Evolutionary conservation across 352 stramenopile genomes (phyloP), one percentile per base, ranked within the genome.

Genomic region (Pythium scleroteichum): DNA sequence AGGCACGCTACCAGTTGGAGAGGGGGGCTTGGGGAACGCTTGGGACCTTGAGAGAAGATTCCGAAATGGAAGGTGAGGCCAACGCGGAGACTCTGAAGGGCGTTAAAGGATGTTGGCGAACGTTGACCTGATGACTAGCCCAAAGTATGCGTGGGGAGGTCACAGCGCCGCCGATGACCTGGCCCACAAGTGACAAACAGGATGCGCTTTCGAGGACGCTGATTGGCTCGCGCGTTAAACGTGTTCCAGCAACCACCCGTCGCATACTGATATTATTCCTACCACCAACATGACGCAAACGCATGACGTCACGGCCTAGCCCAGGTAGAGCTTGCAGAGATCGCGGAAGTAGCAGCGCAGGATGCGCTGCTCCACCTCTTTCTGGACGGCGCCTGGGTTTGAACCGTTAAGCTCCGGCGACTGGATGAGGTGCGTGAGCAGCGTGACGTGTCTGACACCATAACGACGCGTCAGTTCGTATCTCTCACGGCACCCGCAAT

Each of bases 351-450:
- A 94, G 59, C 85, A 92, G 39, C 85, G 85, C 47, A 94, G 52
- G 68, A 94, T 88, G 19, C 85, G 85, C 56, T 91, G 78, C 68
- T 92, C 74, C 17, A 85, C 71, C 17, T 89, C 77, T 53, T 87
- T 86, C 35, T 89, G 72, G 20, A 91, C 78, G 4, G 69, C 62
- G 33, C 65, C 52, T 0, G 85, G 79, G 57, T 92, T 94, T 39
- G 80, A 91, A 49, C 72, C 79, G 67, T 94, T 94, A 41, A 94
- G 53, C 63, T 94, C 85, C 3, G 85, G 85, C 3, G 80, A 91
- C 70, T 94, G 85, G 60, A 94, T 87, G 29, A 94, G 60, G 55
- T 91, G 82, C 27, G 82, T 92, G 26, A 94, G 61, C n/a, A 94
- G 64, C 50, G 76, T 85, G 22, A 94, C 77, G 53, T 87, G 71